Percentiles rank a stretch among this genome's conserved stretches.
These are phyloP conservation scores for Fusarium luffae DNA, from an alignment of 2,329 filamentous ascomycete species.

Conservation along the genomic window DNA sequence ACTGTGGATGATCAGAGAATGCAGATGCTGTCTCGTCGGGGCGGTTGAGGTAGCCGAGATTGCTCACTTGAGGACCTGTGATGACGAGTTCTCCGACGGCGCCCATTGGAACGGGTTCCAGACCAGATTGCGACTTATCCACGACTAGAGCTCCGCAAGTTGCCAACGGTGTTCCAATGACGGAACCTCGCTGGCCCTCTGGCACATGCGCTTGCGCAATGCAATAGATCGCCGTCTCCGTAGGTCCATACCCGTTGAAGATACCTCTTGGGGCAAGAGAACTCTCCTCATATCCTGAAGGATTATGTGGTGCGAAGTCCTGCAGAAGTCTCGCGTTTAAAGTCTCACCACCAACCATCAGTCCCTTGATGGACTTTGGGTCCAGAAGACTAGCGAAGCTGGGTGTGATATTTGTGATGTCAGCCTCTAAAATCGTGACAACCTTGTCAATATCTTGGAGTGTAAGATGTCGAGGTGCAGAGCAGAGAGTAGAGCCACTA, in stretches of 20 bases:
- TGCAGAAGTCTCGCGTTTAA: slow-evolving; percentile 13
- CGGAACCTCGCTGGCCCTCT: slow-evolving; percentile 4
- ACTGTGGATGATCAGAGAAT: neutral
- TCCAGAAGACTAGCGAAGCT: slow-evolving; percentile 24
- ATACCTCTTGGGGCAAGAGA: neutral
- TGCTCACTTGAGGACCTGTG: slow-evolving; percentile 18
- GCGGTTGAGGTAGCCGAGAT: slow-evolving; percentile 18
- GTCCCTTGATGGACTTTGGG: neutral
- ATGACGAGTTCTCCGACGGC: slow-evolving; percentile 18
- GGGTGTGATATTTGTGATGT: slow-evolving; percentile 26
- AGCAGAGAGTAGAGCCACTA: slow-evolving; percentile 23
- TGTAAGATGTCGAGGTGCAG: slow-evolving; percentile 3
- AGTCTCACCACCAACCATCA: slow-evolving; percentile 33
- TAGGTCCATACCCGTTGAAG: slow-evolving; percentile 26
- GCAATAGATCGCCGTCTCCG: slow-evolving; percentile 17
- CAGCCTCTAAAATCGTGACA: neutral
- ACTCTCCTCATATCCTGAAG: accelerated
- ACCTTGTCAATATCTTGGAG: slow-evolving; percentile 22
- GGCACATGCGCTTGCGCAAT: slow-evolving; percentile 21
- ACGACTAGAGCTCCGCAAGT: slow-evolving; percentile 3
- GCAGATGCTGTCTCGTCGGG: slow-evolving; percentile 1
- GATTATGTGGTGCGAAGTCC: slow-evolving; percentile 5
- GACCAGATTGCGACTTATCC: accelerated
- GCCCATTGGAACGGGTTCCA: slow-evolving; percentile 11
- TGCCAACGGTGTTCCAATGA: neutral